These are phyloP conservation scores for Yamagishiella unicocca DNA, from an alignment of 139 green algal species.

Conservation along the genomic window DNA sequence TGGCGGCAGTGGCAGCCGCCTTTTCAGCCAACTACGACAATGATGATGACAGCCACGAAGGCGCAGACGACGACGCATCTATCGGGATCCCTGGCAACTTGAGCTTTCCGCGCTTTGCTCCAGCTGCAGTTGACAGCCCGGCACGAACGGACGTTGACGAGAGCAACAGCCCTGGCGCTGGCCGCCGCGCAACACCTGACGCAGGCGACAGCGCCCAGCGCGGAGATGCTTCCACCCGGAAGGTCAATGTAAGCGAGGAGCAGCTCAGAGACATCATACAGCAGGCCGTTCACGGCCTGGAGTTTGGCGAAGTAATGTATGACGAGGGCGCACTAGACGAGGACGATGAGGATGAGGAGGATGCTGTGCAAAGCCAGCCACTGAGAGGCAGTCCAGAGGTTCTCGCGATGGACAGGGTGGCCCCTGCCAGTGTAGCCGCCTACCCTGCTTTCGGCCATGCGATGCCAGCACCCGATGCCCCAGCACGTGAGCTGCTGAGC, in stretches of 20 bases:
- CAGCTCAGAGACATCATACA: conserved; percentile 24
- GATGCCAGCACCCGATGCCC: not conserved
- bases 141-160: too few relatives aligned
- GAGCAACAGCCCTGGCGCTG: too few relatives aligned
- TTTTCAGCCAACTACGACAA: too few relatives aligned
- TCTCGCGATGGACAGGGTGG: not conserved
- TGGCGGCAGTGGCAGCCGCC: too few relatives aligned
- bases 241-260: not conserved
- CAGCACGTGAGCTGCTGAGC: not conserved
- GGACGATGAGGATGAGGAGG: not conserved
- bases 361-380: not conserved
- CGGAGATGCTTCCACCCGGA: not conserved
- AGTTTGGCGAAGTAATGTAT: not conserved
- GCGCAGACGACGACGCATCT: too few relatives aligned
- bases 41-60: too few relatives aligned
- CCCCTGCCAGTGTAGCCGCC: not conserved
- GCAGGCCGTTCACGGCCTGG: conserved; percentile 3
- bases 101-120: too few relatives aligned
- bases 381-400: not conserved
- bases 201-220: too few relatives aligned
- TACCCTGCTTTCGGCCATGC: not conserved
- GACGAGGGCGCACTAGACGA: not conserved
- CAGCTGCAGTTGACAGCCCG: too few relatives aligned
- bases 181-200: too few relatives aligned
- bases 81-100: too few relatives aligned